Evolutionary conservation across 441 rosid genomes (phyloP).

Genomic region (Aquilaria agallochum): DNA sequence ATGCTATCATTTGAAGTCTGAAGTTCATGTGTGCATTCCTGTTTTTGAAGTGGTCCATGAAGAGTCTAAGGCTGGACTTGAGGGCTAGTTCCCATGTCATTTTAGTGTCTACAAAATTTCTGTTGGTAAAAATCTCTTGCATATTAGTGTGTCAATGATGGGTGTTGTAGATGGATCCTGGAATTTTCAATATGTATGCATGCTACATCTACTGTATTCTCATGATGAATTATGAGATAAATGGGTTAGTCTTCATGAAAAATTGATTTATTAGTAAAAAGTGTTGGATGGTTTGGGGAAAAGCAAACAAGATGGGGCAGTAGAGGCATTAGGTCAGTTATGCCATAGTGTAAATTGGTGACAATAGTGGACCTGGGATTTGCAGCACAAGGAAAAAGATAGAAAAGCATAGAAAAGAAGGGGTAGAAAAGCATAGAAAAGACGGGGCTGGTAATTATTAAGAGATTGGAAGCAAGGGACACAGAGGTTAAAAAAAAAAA

Average conservation of each 20-base stretch:
- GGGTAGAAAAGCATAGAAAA: slow-evolving; percentile 28
- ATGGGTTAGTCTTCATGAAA: no score
- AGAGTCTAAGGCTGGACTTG: no score
- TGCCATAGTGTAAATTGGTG: no score
- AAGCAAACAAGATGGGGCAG: no score
- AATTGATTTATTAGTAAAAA: slow-evolving; percentile 1
- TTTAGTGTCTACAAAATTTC: slow-evolving; percentile 1
- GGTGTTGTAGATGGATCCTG: neutral
- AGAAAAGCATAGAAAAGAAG: neutral
- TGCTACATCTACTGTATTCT: neutral
- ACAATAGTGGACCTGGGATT: slow-evolving; percentile 16
- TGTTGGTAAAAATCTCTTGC: neutral
- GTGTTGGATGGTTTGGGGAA: slow-evolving; percentile 10
- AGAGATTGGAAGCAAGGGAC: slow-evolving; percentile 17
- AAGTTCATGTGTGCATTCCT: neutral
- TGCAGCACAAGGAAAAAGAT: slow-evolving; percentile 26
- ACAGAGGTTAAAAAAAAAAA: slow-evolving; percentile 24
- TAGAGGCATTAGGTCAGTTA: no score
- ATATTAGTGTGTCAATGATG: slow-evolving; percentile 2
- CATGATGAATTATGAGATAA: slow-evolving; percentile 6
- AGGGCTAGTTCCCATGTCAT: neutral
- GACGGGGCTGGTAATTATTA: slow-evolving; percentile 40
- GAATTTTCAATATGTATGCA: neutral
- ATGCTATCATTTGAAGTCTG: slow-evolving; percentile 5
- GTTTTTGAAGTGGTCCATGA: no score